Conservation (phyloP, 2,329 filamentous ascomycete genomes). For the Sclerotinia borealis region DNA sequence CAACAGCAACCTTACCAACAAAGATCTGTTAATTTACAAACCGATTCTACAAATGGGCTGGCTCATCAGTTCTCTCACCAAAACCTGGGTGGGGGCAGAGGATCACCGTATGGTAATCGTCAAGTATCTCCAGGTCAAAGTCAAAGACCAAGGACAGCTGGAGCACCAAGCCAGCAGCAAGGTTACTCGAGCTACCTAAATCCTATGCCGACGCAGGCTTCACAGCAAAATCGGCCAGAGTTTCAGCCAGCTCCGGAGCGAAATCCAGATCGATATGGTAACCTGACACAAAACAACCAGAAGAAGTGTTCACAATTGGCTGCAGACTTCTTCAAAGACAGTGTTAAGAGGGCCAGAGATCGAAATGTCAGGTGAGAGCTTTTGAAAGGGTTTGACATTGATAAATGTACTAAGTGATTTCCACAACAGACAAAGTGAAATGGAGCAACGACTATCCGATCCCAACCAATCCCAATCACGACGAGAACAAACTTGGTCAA, state of each 20-base stretch:
- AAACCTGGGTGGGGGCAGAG: constrained; percentile 73
- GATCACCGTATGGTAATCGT: constrained; percentile 63
- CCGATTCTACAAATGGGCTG: constrained; percentile 83
- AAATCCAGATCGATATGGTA: constrained; percentile 73
- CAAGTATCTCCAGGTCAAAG: constrained; percentile 61
- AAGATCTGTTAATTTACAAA: constrained; percentile 50
- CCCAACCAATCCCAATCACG: constrained; percentile 66
- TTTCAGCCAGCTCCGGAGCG: constrained; percentile 76
- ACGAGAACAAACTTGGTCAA: constrained; percentile 79
- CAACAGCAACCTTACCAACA: constrained; percentile 42
- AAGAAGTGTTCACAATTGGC: constrained; percentile 66
- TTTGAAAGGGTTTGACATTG: not conserved
- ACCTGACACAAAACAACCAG: constrained; percentile 61
- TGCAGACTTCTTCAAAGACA: constrained; percentile 96
- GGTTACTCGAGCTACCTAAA: constrained; percentile 62
- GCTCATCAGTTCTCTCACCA: constrained; percentile 97
- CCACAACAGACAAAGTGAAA: constrained; percentile 69
- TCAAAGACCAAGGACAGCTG: constrained; percentile 79
- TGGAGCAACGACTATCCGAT: constrained; percentile 80
- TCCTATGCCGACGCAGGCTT: constrained; percentile 55
- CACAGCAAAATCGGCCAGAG: constrained; percentile 55
- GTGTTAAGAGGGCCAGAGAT: constrained; percentile 90
- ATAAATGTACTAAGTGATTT: constrained; percentile 1
- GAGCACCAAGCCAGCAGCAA: constrained; percentile 53
- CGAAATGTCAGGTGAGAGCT: constrained; percentile 76